Base-by-base conservation (phyloP, 148 eudicot genomes). In the Diospyros lotus region DNA sequence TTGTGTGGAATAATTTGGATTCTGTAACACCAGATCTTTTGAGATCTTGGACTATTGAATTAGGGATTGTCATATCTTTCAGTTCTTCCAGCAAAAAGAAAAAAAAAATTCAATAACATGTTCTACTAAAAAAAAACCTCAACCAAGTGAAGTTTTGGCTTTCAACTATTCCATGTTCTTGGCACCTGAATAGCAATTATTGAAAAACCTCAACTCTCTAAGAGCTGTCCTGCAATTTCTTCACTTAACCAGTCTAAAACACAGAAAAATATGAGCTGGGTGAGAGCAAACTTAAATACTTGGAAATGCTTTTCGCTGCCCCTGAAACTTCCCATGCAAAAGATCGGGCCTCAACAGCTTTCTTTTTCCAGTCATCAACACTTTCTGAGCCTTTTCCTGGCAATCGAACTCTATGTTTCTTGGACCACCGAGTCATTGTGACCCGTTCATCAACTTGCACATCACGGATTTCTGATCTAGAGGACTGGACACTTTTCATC, bases 401-500 rank as follows among this genome's bases (percentile, higher is more conserved):
- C 73, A 53, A 76, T 75, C 84, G 77, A 51, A 79, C 77, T 80
- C 61, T 86, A 55, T 80, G 76, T 74, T 88, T 90, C 84, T 86
- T 90, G 75, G 96, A 89, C 98, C 94, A 90, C 80, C 93, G 86
- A 63, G 94, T 88, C 77, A 90, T 68, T 9, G 92, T 89, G 73
- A 95, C 91, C 78, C 84, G 83, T 50, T 92, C 98, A 79, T 95
- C 98, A 73, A 95, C 83, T 80, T 86, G 90, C 41, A 92, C 97
- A 79, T 92, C 98, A 77, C 94, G 86, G 40, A 91, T 84, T 62
- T 92, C 93, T 59, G 85, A 78, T 78, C 79, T 89, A 40, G 93
- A 79, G 43, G 89, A 80, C 58, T 65, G 76, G 46, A 62, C 43
- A 78, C 80, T 82, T 79, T 84, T 86, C 74, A 85, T 78, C 82